Percentiles rank a stretch among this genome's conserved stretches.
Evolutionary conservation across 176 grass and related monocot species (phyloP).

Genomic region (Thalia dealbata): DNA sequence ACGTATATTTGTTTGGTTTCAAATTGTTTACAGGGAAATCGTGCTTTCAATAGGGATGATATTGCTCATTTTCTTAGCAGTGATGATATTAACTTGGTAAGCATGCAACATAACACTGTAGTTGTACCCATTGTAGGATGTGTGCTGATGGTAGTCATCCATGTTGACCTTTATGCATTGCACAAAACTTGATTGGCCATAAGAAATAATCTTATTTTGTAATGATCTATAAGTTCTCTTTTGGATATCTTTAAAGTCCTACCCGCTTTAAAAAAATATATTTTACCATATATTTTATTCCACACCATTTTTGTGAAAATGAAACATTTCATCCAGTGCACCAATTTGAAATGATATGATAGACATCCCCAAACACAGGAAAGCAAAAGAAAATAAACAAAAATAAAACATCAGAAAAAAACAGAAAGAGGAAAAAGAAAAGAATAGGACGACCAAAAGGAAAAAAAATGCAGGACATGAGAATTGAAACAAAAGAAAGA

Average conservation of each 20-base stretch:
- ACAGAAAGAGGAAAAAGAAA: too few relatives aligned
- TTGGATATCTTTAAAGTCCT: neutral
- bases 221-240: neutral
- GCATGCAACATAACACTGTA: constrained; percentile 16
- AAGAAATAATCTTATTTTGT: neutral
- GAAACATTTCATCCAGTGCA: too few relatives aligned
- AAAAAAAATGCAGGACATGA: too few relatives aligned
- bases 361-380: too few relatives aligned
- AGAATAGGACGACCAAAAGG: too few relatives aligned
- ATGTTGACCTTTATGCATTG: neutral
- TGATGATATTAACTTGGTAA: constrained; percentile 89
- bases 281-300: neutral
- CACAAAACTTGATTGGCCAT: neutral
- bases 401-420: too few relatives aligned
- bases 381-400: too few relatives aligned
- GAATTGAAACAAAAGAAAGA: too few relatives aligned
- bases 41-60: constrained; percentile 44
- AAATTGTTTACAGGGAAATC: constrained; percentile 46
- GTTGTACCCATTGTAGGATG: neutral
- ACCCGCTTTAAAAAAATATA: neutral
- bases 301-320: too few relatives aligned
- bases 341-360: too few relatives aligned
- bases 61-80: constrained; percentile 47
- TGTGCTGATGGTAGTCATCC: neutral
- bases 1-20: constrained; percentile 1